Evolutionary conservation across 345 rosid genomes (phyloP), one percentile per base, ranked within the genome.

Genomic region (Litchi chinensis): DNA sequence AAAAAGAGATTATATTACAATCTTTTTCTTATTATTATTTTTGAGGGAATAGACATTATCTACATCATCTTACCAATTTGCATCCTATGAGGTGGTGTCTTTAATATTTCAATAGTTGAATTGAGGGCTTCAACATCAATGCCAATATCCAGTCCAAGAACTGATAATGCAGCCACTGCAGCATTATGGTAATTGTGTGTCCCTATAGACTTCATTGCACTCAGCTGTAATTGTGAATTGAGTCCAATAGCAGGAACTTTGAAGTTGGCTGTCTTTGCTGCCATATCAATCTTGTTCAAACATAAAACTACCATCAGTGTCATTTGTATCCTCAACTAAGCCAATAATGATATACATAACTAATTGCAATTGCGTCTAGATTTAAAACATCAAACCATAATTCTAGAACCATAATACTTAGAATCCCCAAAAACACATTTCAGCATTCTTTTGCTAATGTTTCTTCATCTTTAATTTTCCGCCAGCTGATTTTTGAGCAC

Each of bases 111-210:
- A 67, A 81, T 79, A n/a, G 84, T 32, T 79, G 80, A 76, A 73
- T 44, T 65, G 46, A 84, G 65, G 48, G 80, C 77, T 79, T 79
- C 68, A 15, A 62, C 64, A 76, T 76, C 63, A 43, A 76, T 74
- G 46, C 84, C 81, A 44, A 81, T 65, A 73, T 81, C 80, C 65
- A 84, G 71, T 81, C 82, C 80, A 78, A 79, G 75, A 73, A 81
- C 74, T 50, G 84, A 71, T 79, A 84, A 79, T 79, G 87, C 87
- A 60, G 84, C 87, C 63, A 84, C 84, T 75, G 87, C 87, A 78
- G 84, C 82, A 69, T 84, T 79, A 21, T 21, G 54, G 48, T 79
- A 81, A 66, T 84, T 84, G 79, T 81, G 87, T 46, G 77, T 76
- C 10, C 82, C 87, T 37, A 68, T 62, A 76, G 64, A 70, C 75